Percentiles rank a stretch among this genome's conserved stretches.
Evolutionary conservation across 2,329 filamentous ascomycete species (phyloP).

Genomic region (Tolypocladium nubicola): DNA sequence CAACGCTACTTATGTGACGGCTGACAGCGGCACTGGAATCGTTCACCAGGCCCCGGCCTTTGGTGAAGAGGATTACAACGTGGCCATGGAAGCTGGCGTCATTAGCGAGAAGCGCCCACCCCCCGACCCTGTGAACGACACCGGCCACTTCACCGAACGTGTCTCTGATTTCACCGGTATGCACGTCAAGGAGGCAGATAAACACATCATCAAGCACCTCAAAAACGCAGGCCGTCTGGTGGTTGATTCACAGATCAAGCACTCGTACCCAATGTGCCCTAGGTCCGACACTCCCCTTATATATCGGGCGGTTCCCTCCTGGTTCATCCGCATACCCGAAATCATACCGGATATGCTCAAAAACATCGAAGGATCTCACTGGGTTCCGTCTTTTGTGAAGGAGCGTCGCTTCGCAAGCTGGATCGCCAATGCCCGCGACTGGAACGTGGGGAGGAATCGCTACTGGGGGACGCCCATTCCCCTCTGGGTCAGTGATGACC

Average conservation of each 20-base stretch:
- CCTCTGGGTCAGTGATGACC: conserved; percentile 83
- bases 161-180: conserved; percentile 74
- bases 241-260: conserved; percentile 76
- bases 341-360: conserved; percentile 83
- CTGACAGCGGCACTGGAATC: conserved; percentile 84
- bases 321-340: conserved; percentile 84
- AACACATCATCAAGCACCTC: conserved; percentile 82
- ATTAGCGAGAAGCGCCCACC: conserved; percentile 67
- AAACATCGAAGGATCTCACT: conserved; percentile 81
- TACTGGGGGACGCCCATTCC: conserved; percentile 95
- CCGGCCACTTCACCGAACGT: conserved; percentile 66
- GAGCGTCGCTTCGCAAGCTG: conserved; percentile 85
- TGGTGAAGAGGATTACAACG: conserved; percentile 91
- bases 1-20: conserved; percentile 77
- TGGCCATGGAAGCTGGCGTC: conserved; percentile 65
- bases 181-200: conserved; percentile 88
- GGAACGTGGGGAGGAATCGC: conserved; percentile 88
- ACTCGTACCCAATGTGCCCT: conserved; percentile 91
- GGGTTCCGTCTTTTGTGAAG: conserved; percentile 86
- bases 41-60: conserved; percentile 91
- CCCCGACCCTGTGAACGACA: conserved; percentile 86
- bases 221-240: conserved; percentile 68
- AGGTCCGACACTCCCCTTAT: conserved; percentile 93
- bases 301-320: conserved; percentile 82
- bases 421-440: conserved; percentile 85